These are phyloP conservation scores for Aureobasidium sp. DNA, from an alignment of 2,329 filamentous ascomycete species.

Conservation along the genomic window DNA sequence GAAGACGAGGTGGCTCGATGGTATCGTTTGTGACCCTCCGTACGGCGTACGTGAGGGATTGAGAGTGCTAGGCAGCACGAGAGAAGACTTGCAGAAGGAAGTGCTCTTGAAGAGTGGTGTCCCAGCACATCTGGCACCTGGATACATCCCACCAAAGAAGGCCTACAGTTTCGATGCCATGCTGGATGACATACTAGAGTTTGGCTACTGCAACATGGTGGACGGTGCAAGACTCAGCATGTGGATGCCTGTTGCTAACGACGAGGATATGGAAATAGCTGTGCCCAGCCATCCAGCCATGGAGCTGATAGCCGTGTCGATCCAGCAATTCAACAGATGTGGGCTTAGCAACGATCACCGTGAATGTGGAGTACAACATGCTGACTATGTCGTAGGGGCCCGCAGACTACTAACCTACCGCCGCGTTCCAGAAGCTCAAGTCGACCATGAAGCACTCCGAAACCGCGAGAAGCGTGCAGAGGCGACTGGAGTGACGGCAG, in stretches of 20 bases:
- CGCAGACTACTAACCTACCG: slow-evolving; percentile 81
- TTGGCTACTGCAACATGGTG: slow-evolving; percentile 69
- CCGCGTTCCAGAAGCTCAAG: slow-evolving; percentile 53
- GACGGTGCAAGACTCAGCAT: slow-evolving; percentile 75
- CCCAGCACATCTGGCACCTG: slow-evolving; percentile 60
- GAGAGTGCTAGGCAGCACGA: slow-evolving; percentile 73
- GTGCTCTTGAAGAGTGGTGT: slow-evolving; percentile 62
- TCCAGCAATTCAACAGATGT: slow-evolving; percentile 89
- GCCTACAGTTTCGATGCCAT: slow-evolving; percentile 89
- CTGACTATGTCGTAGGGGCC: slow-evolving; percentile 55
- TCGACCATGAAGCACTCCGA: slow-evolving; percentile 34
- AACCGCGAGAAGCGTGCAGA: slow-evolving; percentile 26
- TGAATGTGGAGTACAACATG: not conserved
- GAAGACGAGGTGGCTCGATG: slow-evolving; percentile 61
- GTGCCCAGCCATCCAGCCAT: slow-evolving; percentile 72
- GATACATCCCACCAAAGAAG: slow-evolving; percentile 79
- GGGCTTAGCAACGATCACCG: slow-evolving; percentile 24
- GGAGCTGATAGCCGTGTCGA: slow-evolving; percentile 66
- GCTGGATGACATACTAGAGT: slow-evolving; percentile 81
- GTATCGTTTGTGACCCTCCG: slow-evolving; percentile 90
- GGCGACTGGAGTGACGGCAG: slow-evolving; percentile 46
- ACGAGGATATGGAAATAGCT: slow-evolving; percentile 17
- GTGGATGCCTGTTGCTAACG: slow-evolving; percentile 37
- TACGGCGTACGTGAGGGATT: slow-evolving; percentile 92
- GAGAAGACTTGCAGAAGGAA: slow-evolving; percentile 44